Percentiles rank a stretch among this genome's conserved stretches.
Evolutionary conservation across 305 asterid genomes (phyloP).

Genomic region (Petunia hybrid): DNA sequence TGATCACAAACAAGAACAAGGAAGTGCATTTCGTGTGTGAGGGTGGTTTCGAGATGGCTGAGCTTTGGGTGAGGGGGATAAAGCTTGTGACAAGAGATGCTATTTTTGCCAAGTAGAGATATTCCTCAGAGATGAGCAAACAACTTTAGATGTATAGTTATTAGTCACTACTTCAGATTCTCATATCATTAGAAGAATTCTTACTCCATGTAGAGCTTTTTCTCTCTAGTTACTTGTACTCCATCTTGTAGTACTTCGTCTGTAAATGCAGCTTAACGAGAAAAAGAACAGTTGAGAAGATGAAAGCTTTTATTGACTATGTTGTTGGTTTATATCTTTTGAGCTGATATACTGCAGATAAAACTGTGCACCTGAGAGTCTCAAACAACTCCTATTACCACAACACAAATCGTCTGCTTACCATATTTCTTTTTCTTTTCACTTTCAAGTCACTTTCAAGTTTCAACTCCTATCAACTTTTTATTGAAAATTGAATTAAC

Average conservation of each 20-base stretch:
- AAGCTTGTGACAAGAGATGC: conserved; percentile 61
- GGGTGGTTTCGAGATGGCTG: conserved; percentile 78
- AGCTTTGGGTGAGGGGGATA: conserved; percentile 90
- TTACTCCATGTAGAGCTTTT: conserved; percentile 2
- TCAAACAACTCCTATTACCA: too few species aligned
- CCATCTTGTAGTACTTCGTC: conserved; percentile 36
- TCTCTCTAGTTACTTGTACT: conserved; percentile 21
- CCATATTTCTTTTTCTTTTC: background rate
- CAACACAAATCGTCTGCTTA: background rate
- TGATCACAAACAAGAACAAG: conserved; percentile 65
- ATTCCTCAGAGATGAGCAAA: background rate
- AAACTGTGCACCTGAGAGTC: too few species aligned
- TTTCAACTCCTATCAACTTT: too few species aligned
- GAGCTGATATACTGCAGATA: too few species aligned
- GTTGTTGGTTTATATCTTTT: too few species aligned
- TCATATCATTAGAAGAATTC: conserved; percentile 19
- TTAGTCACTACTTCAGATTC: conserved; percentile 52
- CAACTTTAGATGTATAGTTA: conserved; percentile 45
- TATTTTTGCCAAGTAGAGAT: conserved; percentile 41
- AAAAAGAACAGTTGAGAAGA: conserved; percentile 2
- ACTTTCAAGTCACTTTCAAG: too few species aligned
- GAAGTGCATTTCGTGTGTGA: conserved; percentile 84
- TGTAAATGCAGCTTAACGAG: conserved; percentile 29
- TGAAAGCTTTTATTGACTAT: background rate
- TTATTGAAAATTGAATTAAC: background rate